Conservation (phyloP, 2,329 filamentous ascomycete species). For the Ophiocordyceps australis region DNA sequence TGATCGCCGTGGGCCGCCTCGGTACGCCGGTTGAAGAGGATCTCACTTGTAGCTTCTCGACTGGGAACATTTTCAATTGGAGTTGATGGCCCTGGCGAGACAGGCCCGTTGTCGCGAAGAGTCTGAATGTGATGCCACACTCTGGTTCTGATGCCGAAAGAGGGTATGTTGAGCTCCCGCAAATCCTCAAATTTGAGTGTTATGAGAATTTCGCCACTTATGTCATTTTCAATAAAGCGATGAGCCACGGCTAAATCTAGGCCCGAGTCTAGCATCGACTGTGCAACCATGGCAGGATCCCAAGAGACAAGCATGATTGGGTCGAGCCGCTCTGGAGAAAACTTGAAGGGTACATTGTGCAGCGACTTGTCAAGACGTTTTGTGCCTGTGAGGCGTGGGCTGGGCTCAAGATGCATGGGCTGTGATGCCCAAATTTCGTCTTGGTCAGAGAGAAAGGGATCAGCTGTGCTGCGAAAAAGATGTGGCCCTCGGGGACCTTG, state of each 20-base stretch:
- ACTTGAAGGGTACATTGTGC: no score
- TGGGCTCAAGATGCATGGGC: constrained; percentile 55
- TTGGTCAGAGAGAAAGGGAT: constrained; percentile 20
- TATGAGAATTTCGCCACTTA: constrained; percentile 70
- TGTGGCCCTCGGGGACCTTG: constrained; percentile 75
- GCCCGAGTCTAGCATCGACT: constrained; percentile 73
- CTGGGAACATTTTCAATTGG: constrained; percentile 43
- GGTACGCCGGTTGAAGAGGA: no score
- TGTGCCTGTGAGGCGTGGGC: no score
- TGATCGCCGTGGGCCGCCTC: no score
- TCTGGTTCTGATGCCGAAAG: constrained; percentile 64
- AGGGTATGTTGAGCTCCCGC: constrained; percentile 62
- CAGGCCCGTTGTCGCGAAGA: constrained; percentile 37
- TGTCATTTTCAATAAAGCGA: constrained; percentile 82
- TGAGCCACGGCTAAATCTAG: constrained; percentile 63
- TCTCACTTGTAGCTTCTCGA: constrained; percentile 27
- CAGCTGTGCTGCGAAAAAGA: constrained; percentile 58
- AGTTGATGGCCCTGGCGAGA: constrained; percentile 34
- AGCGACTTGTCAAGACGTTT: no score
- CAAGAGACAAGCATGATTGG: constrained; percentile 42
- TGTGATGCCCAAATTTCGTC: constrained; percentile 48
- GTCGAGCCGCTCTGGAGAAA: constrained; percentile 37
- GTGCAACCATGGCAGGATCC: constrained; percentile 60
- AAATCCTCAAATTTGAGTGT: constrained; percentile 85
- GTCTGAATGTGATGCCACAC: constrained; percentile 66